Percentiles rank a stretch among this genome's conserved stretches.
Evolutionary conservation across 2,329 filamentous ascomycete genomes (phyloP).

Genomic region (Cladobotryum protrusum): DNA sequence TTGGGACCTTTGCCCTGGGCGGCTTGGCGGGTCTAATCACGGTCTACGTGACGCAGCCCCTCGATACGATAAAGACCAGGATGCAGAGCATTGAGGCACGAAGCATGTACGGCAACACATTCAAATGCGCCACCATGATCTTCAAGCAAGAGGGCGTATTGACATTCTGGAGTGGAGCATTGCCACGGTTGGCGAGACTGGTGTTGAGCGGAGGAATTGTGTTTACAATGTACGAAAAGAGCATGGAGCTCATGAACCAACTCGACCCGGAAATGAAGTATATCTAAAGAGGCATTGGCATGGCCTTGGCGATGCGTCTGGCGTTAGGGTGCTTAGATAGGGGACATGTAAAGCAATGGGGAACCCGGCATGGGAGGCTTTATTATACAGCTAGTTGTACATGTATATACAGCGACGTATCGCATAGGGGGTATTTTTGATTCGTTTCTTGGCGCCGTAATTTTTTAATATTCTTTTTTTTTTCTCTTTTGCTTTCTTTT

Average conservation of each 20-base stretch:
- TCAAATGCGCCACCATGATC: slow-evolving; percentile 75
- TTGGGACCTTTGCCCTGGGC: slow-evolving; percentile 86
- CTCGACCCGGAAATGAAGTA: slow-evolving; percentile 81
- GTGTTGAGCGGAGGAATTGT: slow-evolving; percentile 94
- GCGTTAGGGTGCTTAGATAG: slow-evolving; percentile 10
- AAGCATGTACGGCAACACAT: slow-evolving; percentile 75
- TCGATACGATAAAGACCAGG: slow-evolving; percentile 93
- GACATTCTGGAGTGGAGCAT: slow-evolving; percentile 89
- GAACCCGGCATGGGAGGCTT: slow-evolving; percentile 1
- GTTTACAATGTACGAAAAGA: slow-evolving; percentile 98
- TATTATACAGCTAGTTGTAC: slow-evolving; percentile 8
- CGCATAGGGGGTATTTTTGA: slow-evolving; percentile 15
- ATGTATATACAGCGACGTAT: slow-evolving; percentile 18
- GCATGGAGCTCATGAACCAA: slow-evolving; percentile 76
- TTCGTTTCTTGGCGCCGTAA: slow-evolving; percentile 27
- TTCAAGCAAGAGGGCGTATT: slow-evolving; percentile 82
- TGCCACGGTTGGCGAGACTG: slow-evolving; percentile 76
- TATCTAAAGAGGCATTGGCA: slow-evolving; percentile 43
- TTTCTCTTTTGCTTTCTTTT: neutral
- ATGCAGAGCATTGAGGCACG: slow-evolving; percentile 95
- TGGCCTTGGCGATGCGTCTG: neutral
- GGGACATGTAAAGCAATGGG: too few relatives aligned
- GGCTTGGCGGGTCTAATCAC: slow-evolving; percentile 86
- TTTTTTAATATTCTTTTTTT: neutral
- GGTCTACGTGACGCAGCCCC: slow-evolving; percentile 66